phyloP scores from a whole-genome alignment of 345 rosid species.

The Clarkia xantiana region DNA sequence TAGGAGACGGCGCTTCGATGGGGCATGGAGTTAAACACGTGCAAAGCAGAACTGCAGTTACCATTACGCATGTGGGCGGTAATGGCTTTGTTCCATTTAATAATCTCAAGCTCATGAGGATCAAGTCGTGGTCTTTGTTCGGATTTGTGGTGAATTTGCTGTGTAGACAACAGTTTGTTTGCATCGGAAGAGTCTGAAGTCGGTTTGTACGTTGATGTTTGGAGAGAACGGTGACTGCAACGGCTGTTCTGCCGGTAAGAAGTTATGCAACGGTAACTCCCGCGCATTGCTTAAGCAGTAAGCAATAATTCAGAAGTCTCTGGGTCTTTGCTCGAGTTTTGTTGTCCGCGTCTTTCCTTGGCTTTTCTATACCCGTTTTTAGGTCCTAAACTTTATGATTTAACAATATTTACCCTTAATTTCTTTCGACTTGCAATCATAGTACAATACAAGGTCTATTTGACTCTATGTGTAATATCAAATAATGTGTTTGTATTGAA shows the following conservation, averaged over 20 bases:
- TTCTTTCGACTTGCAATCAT: no score
- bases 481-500: no score
- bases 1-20: slow-evolving; percentile 12
- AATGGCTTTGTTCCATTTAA: slow-evolving; percentile 15
- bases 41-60: slow-evolving; percentile 6
- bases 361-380: no score
- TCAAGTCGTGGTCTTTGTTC: neutral
- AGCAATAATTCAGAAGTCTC: no score
- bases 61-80: slow-evolving; percentile 14
- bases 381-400: no score
- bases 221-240: slow-evolving; percentile 3
- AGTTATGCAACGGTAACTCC: slow-evolving; percentile 7
- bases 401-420: no score
- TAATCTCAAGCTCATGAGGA: slow-evolving; percentile 6
- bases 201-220: neutral
- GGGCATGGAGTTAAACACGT: slow-evolving; percentile 10
- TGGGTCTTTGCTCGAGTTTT: no score
- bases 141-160: neutral
- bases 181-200: neutral
- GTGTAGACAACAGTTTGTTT: neutral
- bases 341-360: no score
- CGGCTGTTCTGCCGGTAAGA: neutral
- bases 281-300: slow-evolving; percentile 10
- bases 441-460: no score
- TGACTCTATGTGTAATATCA: no score